Percentiles rank a stretch among this genome's conserved stretches.
phyloP scores from a whole-genome alignment of 2,329 filamentous ascomycete species.

The Phialophora verrucosa region DNA sequence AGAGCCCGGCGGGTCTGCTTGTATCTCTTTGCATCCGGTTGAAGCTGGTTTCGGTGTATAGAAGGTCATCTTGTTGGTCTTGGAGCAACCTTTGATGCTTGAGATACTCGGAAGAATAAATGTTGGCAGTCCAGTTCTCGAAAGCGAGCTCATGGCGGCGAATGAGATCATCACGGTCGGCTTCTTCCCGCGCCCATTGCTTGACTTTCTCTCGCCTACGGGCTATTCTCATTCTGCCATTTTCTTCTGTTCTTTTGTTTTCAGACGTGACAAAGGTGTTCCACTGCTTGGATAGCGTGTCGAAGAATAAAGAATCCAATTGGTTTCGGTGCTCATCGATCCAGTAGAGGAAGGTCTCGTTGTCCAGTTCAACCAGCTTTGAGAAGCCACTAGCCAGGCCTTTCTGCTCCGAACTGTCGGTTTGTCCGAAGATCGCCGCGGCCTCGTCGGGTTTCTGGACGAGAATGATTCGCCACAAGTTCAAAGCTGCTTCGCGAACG shows the following conservation, averaged over 20 bases:
- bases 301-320: constrained; percentile 81
- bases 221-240: constrained; percentile 69
- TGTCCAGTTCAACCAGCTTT: constrained; percentile 84
- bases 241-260: constrained; percentile 79
- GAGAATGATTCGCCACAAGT: constrained; percentile 87
- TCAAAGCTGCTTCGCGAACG: constrained; percentile 77
- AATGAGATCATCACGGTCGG: constrained; percentile 71
- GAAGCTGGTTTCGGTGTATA: constrained; percentile 76
- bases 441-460: constrained; percentile 92
- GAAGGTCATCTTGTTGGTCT: constrained; percentile 89
- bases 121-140: constrained; percentile 91
- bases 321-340: constrained; percentile 80
- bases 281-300: constrained; percentile 80
- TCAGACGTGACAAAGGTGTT: constrained; percentile 84
- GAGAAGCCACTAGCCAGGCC: constrained; percentile 78
- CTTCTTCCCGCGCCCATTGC: constrained; percentile 75
- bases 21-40: constrained; percentile 79
- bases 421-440: constrained; percentile 72
- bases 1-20: constrained; percentile 78
- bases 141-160: constrained; percentile 86
- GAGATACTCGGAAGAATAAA: constrained; percentile 87
- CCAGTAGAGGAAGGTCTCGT: constrained; percentile 86
- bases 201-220: constrained; percentile 83
- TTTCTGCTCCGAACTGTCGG: constrained; percentile 71
- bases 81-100: constrained; percentile 89